Evolutionary conservation across 2,329 filamentous ascomycete genomes (phyloP).

Genomic region (Nemania diffusa): DNA sequence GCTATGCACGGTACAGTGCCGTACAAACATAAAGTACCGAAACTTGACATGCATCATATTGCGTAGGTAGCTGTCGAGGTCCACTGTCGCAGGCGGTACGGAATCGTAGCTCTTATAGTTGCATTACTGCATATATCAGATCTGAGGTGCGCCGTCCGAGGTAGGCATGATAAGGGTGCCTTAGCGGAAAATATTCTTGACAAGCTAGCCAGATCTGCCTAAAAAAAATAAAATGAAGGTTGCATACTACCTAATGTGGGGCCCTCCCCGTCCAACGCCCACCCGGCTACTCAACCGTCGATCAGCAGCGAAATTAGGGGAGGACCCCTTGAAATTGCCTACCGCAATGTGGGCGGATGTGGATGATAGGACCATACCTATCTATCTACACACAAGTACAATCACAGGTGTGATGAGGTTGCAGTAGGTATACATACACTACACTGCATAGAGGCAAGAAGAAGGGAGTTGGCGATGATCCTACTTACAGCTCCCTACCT

Average conservation of each 20-base stretch:
- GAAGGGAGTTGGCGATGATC: background rate
- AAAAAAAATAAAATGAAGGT: constrained; percentile 35
- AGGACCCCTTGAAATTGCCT: constrained; percentile 38
- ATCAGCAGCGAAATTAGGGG: constrained; percentile 39
- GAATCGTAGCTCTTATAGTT: constrained; percentile 29
- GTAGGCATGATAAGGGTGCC: background rate
- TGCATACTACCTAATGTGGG: constrained; percentile 29
- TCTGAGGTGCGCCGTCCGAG: background rate
- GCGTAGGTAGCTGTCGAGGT: background rate
- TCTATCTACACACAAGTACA: no score
- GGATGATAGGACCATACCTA: constrained; percentile 14
- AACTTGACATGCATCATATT: constrained; percentile 23
- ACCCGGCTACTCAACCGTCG: constrained; percentile 36
- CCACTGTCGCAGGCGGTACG: background rate
- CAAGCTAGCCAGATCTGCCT: constrained; percentile 31
- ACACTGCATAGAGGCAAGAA: background rate
- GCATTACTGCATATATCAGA: constrained; percentile 30
- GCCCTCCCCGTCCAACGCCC: constrained; percentile 3
- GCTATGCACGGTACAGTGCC: background rate
- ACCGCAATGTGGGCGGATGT: constrained; percentile 16
- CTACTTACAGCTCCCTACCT: background rate
- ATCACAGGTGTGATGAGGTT: constrained; percentile 26
- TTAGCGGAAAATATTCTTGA: constrained; percentile 15
- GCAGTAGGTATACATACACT: constrained; percentile 13
- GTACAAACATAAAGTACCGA: constrained; percentile 38